Evolutionary conservation across 2,329 filamentous ascomycete species (phyloP).

Genomic region (Graphilbum fragrans): DNA sequence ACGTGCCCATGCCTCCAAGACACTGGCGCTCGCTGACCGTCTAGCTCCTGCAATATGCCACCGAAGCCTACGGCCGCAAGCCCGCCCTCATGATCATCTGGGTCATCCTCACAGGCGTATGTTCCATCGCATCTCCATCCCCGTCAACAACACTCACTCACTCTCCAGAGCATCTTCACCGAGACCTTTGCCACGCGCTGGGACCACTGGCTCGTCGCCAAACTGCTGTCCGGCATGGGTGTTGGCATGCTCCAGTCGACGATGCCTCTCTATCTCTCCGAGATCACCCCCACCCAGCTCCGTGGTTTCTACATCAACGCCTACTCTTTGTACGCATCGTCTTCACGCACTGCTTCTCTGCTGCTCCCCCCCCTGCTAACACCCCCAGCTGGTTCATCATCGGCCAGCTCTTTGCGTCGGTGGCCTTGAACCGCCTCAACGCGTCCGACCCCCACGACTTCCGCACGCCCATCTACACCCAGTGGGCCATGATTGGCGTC

Average conservation of each 20-base stretch:
- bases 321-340: conserved; percentile 20
- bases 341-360: neutral
- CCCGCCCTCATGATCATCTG: conserved; percentile 21
- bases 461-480: conserved; percentile 25
- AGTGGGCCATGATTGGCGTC: conserved; percentile 28
- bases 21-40: too few species aligned
- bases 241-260: conserved; percentile 27
- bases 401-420: conserved; percentile 27
- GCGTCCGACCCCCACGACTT: conserved; percentile 20
- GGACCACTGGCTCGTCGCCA: conserved; percentile 25
- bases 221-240: conserved; percentile 19
- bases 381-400: conserved; percentile 24
- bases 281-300: conserved; percentile 25
- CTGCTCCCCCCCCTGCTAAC: neutral
- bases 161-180: conserved; percentile 18
- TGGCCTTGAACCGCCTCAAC: conserved; percentile 24
- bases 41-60: conserved; percentile 20
- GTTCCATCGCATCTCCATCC: conserved; percentile 1
- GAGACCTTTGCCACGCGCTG: conserved; percentile 23
- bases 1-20: too few species aligned
- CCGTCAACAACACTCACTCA: neutral
- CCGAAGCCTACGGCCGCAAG: conserved; percentile 23
- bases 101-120: conserved; percentile 18
- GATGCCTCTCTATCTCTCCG: conserved; percentile 25
- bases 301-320: conserved; percentile 25